These are phyloP conservation scores for Penicillium roqueforti DNA, from an alignment of 495 filamentous ascomycete genomes.

Conservation along the genomic window DNA sequence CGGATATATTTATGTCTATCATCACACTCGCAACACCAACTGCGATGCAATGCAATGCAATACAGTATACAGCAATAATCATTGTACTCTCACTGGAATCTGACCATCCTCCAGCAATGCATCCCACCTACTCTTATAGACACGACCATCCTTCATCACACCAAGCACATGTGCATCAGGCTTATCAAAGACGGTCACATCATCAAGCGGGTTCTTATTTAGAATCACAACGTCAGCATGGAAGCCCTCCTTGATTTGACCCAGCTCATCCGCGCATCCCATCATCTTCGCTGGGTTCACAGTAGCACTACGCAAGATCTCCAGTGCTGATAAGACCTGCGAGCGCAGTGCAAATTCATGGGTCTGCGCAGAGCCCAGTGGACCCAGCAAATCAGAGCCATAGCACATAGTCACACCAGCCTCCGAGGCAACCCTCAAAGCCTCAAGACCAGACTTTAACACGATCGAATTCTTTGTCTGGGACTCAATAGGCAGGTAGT, in stretches of 20 bases:
- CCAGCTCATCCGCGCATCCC: constrained; percentile 37
- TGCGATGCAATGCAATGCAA: too few species aligned
- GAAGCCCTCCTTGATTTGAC: constrained; percentile 40
- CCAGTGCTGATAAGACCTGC: constrained; percentile 36
- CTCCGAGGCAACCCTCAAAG: constrained; percentile 41
- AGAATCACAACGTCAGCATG: constrained; percentile 43
- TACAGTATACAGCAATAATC: background rate
- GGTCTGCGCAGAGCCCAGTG: constrained; percentile 42
- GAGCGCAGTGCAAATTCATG: constrained; percentile 47
- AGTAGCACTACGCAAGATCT: constrained; percentile 50
- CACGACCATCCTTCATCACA: constrained; percentile 49
- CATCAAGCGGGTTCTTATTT: constrained; percentile 46
- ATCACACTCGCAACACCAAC: too few species aligned
- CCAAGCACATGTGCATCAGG: constrained; percentile 43
- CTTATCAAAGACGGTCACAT: constrained; percentile 47
- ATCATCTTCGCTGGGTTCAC: constrained; percentile 48
- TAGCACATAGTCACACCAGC: constrained; percentile 53
- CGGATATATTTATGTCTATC: too few species aligned
- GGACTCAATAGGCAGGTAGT: constrained; percentile 39
- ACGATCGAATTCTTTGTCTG: constrained; percentile 46
- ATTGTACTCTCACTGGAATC: constrained; percentile 25
- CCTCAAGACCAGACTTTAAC: constrained; percentile 39
- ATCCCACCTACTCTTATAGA: constrained; percentile 42
- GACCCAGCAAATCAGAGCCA: constrained; percentile 52
- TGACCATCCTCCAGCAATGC: constrained; percentile 31